Conservation (phyloP, 1,139 yeast genomes). For the Taphrina pruni region DNA sequence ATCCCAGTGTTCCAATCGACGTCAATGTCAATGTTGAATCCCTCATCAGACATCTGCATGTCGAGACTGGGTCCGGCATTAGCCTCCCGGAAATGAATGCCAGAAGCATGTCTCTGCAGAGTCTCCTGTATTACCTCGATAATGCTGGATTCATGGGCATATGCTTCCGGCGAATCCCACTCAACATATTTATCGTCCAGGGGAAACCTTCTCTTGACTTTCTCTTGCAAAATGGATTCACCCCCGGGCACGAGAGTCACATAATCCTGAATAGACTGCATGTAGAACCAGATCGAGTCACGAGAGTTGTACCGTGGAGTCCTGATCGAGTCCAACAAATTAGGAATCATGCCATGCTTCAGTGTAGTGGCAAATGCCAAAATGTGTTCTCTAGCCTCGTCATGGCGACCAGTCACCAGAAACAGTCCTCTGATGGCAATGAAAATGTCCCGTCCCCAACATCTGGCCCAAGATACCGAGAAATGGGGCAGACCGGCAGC, state of each 20-base stretch:
- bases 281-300: constrained; percentile 95
- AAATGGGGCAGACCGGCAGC: constrained; percentile 98
- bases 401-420: constrained; percentile 74
- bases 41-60: constrained; percentile 89
- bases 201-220: constrained; percentile 84
- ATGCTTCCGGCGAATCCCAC: constrained; percentile 74
- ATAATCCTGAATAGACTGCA: constrained; percentile 86
- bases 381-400: constrained; percentile 81
- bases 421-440: constrained; percentile 82
- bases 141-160: constrained; percentile 69
- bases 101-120: constrained; percentile 80
- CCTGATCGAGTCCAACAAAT: constrained; percentile 86
- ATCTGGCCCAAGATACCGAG: constrained; percentile 86
- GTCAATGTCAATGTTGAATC: constrained; percentile 78
- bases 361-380: constrained; percentile 87
- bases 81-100: constrained; percentile 88
- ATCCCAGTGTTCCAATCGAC: constrained; percentile 93
- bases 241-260: constrained; percentile 73
- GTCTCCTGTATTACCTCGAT: constrained; percentile 83
- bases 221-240: constrained; percentile 66
- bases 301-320: constrained; percentile 95
- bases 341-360: constrained; percentile 95
- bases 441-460: constrained; percentile 98
- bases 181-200: constrained; percentile 80
- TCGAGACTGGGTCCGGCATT: constrained; percentile 91